Conservation (phyloP, 306 rosid species). For the Cicer bijugum region DNA sequence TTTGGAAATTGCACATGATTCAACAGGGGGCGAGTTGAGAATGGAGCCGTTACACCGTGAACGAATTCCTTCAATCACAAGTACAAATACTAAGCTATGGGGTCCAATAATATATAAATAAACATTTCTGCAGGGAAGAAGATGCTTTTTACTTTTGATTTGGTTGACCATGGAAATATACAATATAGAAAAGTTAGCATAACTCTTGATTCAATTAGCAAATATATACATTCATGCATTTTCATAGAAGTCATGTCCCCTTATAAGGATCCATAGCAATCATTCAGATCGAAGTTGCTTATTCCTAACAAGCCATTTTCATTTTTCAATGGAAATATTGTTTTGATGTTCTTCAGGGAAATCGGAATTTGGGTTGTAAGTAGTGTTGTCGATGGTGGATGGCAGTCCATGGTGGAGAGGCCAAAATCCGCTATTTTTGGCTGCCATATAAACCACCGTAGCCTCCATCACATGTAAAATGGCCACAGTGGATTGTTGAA, state of each 20-base stretch:
- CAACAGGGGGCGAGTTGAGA: conserved; percentile 64
- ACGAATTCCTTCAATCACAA: conserved; percentile 68
- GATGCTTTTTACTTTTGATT: neutral
- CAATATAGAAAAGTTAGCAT: conserved; percentile 30
- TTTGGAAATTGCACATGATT: conserved; percentile 73
- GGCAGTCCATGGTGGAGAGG: too few species aligned
- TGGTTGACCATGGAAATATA: conserved; percentile 7
- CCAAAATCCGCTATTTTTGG: too few species aligned
- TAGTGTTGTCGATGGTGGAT: too few species aligned
- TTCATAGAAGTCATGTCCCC: conserved; percentile 31
- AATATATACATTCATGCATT: conserved; percentile 27
- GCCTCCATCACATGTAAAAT: too few species aligned
- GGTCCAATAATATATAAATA: conserved; percentile 21
- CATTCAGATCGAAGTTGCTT: too few species aligned
- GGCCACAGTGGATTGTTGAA: too few species aligned
- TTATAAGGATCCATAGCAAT: conserved; percentile 16
- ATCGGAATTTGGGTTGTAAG: conserved; percentile 3
- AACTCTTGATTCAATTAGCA: conserved; percentile 33
- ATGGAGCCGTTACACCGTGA: conserved; percentile 63
- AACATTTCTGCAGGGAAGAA: conserved; percentile 5
- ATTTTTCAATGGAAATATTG: neutral
- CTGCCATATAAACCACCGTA: too few species aligned
- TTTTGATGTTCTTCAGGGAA: neutral
- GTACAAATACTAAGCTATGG: conserved; percentile 38
- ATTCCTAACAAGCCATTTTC: conserved; percentile 1